phyloP scores from a whole-genome alignment of 257 asterid genomes.

The Fraxinus anomala region DNA sequence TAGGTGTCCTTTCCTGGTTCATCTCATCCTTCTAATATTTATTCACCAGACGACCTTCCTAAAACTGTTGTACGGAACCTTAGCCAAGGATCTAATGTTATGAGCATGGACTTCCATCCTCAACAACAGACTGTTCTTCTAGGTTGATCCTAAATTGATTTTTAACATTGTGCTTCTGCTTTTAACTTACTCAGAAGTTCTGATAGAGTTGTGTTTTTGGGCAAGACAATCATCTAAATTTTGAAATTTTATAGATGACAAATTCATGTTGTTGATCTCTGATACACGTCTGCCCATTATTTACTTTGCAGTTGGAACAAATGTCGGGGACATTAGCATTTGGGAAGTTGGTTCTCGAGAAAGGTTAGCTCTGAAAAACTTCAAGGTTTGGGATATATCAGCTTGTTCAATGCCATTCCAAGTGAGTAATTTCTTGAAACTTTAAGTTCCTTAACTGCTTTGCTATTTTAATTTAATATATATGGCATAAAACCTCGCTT shows the following conservation, averaged over 20 bases:
- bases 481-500: conserved; percentile 15
- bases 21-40: conserved; percentile 64
- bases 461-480: conserved; percentile 2
- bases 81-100: conserved; percentile 91
- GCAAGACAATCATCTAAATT: conserved; percentile 16
- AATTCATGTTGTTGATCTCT: conserved; percentile 13
- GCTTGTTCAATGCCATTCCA: conserved; percentile 87
- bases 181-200: neutral
- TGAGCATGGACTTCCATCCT: conserved; percentile 99
- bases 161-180: conserved; percentile 12
- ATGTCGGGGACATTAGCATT: conserved; percentile 95
- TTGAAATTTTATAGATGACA: conserved; percentile 11
- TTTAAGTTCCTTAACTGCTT: conserved; percentile 27
- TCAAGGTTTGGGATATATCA: conserved; percentile 89
- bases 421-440: conserved; percentile 46
- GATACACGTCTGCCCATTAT: conserved; percentile 11
- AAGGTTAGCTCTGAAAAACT: conserved; percentile 77
- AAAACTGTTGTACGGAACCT: conserved; percentile 79
- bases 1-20: conserved; percentile 91
- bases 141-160: conserved; percentile 47
- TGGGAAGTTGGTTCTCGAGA: conserved; percentile 98
- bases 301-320: conserved; percentile 80
- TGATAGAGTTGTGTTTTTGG: neutral
- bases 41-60: conserved; percentile 95
- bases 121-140: conserved; percentile 93